Percentiles rank a stretch among this genome's conserved stretches.
phyloP scores from a whole-genome alignment of 2,329 filamentous ascomycete genomes.

The Akanthomyces muscarius region DNA sequence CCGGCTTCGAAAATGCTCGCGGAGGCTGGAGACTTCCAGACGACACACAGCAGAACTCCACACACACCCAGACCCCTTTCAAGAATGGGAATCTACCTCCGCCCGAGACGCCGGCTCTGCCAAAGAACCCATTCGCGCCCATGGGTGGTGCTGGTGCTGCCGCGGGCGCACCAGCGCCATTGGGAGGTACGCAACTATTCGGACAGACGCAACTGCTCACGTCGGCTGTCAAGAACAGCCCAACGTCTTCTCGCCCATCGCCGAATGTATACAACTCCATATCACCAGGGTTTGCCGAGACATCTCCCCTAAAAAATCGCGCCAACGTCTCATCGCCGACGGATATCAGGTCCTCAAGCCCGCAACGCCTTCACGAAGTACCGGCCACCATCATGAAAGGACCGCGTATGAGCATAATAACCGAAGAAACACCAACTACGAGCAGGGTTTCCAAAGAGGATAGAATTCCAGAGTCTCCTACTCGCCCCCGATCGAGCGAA shows the following conservation, averaged over 20 bases:
- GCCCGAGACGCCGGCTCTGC: conserved; percentile 48
- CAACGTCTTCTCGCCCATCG: conserved; percentile 56
- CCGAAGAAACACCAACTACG: conserved; percentile 27
- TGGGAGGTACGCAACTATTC: conserved; percentile 49
- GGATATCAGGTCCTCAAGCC: conserved; percentile 39
- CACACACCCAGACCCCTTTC: conserved; percentile 30
- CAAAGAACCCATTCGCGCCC: conserved; percentile 44
- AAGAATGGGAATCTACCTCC: conserved; percentile 24
- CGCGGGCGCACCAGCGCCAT: conserved; percentile 31
- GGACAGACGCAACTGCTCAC: conserved; percentile 50
- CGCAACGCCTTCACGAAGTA: conserved; percentile 31
- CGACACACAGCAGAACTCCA: conserved; percentile 31
- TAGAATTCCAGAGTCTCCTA: conserved; percentile 36
- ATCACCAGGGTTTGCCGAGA: conserved; percentile 41
- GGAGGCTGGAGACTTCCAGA: conserved; percentile 36
- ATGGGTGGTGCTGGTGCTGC: conserved; percentile 24
- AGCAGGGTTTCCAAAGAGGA: conserved; percentile 27
- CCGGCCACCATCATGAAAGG: conserved; percentile 27
- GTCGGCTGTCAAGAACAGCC: conserved; percentile 49
- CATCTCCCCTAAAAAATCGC: conserved; percentile 49
- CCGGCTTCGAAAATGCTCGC: conserved; percentile 35
- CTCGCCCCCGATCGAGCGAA: conserved; percentile 23
- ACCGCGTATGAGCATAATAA: conserved; percentile 19
- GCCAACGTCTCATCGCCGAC: conserved; percentile 45
- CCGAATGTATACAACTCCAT: conserved; percentile 44